Evolutionary conservation across 176 grass and related monocot species (phyloP).

Genomic region (Tillandsia leiboldiana): DNA sequence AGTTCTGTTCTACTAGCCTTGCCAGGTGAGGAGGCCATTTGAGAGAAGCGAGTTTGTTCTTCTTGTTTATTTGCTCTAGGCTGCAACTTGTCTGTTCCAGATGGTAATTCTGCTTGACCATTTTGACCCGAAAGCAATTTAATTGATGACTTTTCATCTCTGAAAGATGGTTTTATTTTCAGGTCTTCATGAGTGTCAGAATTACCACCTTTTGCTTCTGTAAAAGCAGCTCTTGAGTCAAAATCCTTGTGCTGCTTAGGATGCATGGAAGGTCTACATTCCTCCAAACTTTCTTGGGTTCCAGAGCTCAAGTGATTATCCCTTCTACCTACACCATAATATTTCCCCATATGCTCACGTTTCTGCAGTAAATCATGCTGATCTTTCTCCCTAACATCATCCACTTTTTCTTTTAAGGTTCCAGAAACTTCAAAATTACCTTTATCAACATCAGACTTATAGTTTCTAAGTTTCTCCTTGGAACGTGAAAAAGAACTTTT

Average conservation of each 20-base stretch:
- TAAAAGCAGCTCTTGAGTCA: conserved; percentile 14
- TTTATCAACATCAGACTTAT: conserved; percentile 25
- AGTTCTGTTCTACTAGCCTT: conserved; percentile 44
- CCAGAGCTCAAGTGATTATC: conserved; percentile 35
- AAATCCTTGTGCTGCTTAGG: conserved; percentile 19
- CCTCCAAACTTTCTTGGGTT: conserved; percentile 23
- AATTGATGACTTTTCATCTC: conserved; percentile 20
- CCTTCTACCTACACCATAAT: conserved; percentile 26
- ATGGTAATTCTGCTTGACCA: conserved; percentile 19
- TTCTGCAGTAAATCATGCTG: conserved; percentile 34
- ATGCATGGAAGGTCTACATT: conserved; percentile 19
- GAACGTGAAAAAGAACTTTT: conserved; percentile 22
- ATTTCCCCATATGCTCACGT: conserved; percentile 28
- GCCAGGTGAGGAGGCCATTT: conserved; percentile 33
- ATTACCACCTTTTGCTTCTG: conserved; percentile 25
- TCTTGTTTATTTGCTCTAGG: conserved; percentile 43
- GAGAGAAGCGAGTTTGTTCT: conserved; percentile 23
- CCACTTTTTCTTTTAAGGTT: conserved; percentile 13
- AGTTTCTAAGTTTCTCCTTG: conserved; percentile 26
- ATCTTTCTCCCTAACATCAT: neutral
- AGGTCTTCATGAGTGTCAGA: conserved; percentile 18
- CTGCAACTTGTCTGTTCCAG: conserved; percentile 39
- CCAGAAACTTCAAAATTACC: conserved; percentile 19
- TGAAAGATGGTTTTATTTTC: conserved; percentile 20
- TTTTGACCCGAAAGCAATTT: conserved; percentile 3